A percentile compares a stretch with the other conserved stretches of the same genome.
These are phyloP conservation scores for Exobasidium rhododendri DNA, from an alignment of 1,284 basidiomycete genomes.

Conservation along the genomic window DNA sequence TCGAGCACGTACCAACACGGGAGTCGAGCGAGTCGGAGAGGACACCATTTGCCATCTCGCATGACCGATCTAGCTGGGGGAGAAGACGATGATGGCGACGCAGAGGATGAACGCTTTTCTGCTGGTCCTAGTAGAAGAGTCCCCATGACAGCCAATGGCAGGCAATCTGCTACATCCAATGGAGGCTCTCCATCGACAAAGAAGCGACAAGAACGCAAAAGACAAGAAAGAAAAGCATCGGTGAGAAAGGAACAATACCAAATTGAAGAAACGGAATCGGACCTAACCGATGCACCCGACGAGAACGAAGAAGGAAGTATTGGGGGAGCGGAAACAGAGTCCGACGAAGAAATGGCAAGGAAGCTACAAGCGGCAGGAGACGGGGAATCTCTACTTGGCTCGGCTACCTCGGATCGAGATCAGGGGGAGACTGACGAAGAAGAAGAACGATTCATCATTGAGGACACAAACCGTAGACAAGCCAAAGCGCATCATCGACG, in stretches of 20 bases:
- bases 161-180: background rate
- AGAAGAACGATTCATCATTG: slow-evolving; percentile 49
- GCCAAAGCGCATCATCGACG: slow-evolving; percentile 25
- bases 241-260: slow-evolving; percentile 44
- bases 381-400: slow-evolving; percentile 51
- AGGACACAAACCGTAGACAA: slow-evolving; percentile 30
- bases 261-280: slow-evolving; percentile 23
- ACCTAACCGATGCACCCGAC: slow-evolving; percentile 16
- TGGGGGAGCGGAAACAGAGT: slow-evolving; percentile 23
- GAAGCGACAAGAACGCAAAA: slow-evolving; percentile 28
- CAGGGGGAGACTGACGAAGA: slow-evolving; percentile 44
- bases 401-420: slow-evolving; percentile 33
- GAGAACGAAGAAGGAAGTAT: slow-evolving; percentile 2
- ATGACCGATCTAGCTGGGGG: background rate
- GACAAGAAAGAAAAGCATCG: slow-evolving; percentile 39
- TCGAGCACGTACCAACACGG: background rate
- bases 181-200: slow-evolving; percentile 12
- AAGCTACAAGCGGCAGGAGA: slow-evolving; percentile 50
- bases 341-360: slow-evolving; percentile 48
- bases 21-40: background rate
- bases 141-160: background rate
- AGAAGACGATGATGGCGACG: slow-evolving; percentile 1
- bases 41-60: background rate
- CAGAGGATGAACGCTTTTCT: background rate
- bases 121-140: background rate